Evolutionary conservation across 768 basidiomycete genomes (phyloP), one percentile per base, ranked within the genome.

Genomic region (Tubosaeta sp.): DNA sequence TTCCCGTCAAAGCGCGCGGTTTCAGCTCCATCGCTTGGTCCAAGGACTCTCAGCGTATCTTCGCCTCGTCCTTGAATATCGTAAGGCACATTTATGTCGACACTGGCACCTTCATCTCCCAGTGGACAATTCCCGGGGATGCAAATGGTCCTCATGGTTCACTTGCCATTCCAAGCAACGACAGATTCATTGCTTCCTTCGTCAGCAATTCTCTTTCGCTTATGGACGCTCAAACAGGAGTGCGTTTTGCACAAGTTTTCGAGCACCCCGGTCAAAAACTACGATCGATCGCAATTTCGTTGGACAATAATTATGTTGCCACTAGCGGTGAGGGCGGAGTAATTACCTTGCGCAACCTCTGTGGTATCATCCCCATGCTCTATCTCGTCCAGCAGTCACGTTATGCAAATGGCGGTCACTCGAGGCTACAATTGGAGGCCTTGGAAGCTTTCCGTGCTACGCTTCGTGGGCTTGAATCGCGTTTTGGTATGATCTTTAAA

Each of bases 221-320:
- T 29, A 49, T 51, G 54, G 57, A 58, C 17, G 2, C 57, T 25
- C 48, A 35, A 5, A 51, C 54, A 4, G 42, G 44, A 9, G 33
- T 45, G 4, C 43, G 34, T 29, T 46, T 58, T 29, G 45, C 50
- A 32, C 45, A 48, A 26, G 35, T 46, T 12, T 46, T 52, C 10
- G 50, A 14, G 12, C 39, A 51, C 13, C n/a, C 43, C 1, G 38
- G 47, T 13, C 14, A 17, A 17, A 13, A 29, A 16, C 13, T 52
- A n/a, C 14, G 44, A 8, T 25, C 54, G 4, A 52, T 53, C 7
- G 55, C 58, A 4, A 32, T 59, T 12, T 59, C 55, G 12, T 9
- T n/a, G 9, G 46, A 59, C 16, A 33, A 34, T 11, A 48, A 19
- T 3, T 19, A 26, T 25, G 17, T 59, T 8, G 55, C 52, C 0